These are phyloP conservation scores for Alopecurus myosuroides DNA, from an alignment of 176 grass and related monocot species.

Conservation along the genomic window DNA sequence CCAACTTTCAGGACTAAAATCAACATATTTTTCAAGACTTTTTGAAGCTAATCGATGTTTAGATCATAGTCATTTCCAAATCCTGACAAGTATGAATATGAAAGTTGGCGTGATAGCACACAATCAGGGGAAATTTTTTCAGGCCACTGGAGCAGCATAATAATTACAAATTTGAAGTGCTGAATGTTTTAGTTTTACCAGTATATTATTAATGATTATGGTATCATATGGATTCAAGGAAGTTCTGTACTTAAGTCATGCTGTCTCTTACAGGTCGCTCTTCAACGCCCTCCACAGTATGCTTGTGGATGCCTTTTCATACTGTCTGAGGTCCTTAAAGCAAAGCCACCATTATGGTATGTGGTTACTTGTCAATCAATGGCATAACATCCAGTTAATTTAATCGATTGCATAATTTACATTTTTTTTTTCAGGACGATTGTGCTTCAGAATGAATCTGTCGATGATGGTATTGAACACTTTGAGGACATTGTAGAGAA, in stretches of 20 bases:
- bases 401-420: conserved; percentile 22
- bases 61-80: not conserved
- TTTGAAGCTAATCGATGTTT: not conserved
- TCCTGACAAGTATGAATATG: not conserved
- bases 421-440: conserved; percentile 46
- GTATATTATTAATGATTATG: not conserved
- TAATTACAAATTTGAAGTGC: not conserved
- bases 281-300: conserved; percentile 92
- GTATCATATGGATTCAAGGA: not conserved
- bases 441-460: conserved; percentile 83
- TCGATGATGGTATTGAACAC: conserved; percentile 86
- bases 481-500: conserved; percentile 79
- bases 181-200: conserved; percentile 8
- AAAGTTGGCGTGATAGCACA: not conserved
- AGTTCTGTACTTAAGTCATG: not conserved
- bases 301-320: conserved; percentile 92
- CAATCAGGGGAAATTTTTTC: not conserved
- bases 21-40: not conserved
- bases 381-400: not conserved
- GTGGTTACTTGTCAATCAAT: conserved; percentile 1
- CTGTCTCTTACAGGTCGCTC: conserved; percentile 63
- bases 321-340: conserved; percentile 82
- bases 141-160: not conserved
- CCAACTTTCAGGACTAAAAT: not conserved
- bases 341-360: conserved; percentile 86